Conservation (phyloP, 495 filamentous ascomycete genomes). For the Hyaloscypha finlandica region DNA sequence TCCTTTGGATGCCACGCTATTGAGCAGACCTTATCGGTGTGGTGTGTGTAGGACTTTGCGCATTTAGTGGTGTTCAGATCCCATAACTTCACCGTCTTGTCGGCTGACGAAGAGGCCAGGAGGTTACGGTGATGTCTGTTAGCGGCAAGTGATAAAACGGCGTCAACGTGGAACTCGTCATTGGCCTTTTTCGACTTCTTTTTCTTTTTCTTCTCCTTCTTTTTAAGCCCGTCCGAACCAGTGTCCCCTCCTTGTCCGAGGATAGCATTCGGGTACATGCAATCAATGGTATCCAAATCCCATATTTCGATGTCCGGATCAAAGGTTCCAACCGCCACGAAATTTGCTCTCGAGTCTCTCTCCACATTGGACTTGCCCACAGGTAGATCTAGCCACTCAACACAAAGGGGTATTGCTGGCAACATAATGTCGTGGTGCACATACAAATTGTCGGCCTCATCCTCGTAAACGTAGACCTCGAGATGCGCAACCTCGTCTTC, state of each 20-base stretch:
- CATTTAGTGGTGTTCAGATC: constrained; percentile 88
- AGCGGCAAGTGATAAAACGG: constrained; percentile 83
- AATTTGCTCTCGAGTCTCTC: constrained; percentile 70
- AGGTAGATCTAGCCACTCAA: constrained; percentile 92
- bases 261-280: constrained; percentile 97
- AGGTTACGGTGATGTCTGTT: constrained; percentile 93
- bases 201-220: constrained; percentile 74
- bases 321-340: constrained; percentile 93
- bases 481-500: constrained; percentile 97
- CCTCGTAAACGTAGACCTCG: constrained; percentile 97
- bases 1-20: constrained; percentile 88
- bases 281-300: constrained; percentile 93
- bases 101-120: constrained; percentile 92
- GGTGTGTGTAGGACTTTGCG: constrained; percentile 91
- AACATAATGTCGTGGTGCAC: constrained; percentile 99
- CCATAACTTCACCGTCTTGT: constrained; percentile 97
- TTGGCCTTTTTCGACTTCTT: constrained; percentile 83
- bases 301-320: constrained; percentile 98
- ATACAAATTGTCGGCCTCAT: constrained; percentile 90
- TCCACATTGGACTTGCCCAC: constrained; percentile 66
- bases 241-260: constrained; percentile 78
- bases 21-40: constrained; percentile 94
- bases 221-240: constrained; percentile 43
- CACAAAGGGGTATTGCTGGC: constrained; percentile 89
- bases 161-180: constrained; percentile 91